Evolutionary conservation across 164 flowering plant species (phyloP), one percentile per base, ranked within the genome.

Genomic region (Paratinospora sagittata): DNA sequence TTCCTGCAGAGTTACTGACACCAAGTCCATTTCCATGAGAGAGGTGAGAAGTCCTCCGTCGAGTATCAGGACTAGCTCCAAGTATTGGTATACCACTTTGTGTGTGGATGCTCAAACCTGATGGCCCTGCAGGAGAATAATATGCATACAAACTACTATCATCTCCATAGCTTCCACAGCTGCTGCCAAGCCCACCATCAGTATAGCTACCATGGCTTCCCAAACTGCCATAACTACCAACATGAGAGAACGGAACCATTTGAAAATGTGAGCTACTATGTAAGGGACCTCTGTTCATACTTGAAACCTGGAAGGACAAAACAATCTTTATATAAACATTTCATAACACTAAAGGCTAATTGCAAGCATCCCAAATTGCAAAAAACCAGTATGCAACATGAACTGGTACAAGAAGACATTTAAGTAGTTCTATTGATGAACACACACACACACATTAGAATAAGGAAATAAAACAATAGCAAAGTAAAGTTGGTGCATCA

Each of bases 141-240:
- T 88, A 89, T 65, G 89, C 81, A 84, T 85, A 86, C 74, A 85
- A 73, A 73, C 79, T 82, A 69, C 73, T 79, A 66, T 78, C 81
- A 39, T 93, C 99, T 16, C 97, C 98, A 79, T 88, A 89, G 78
- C 98, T 91, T 71, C 98, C 98, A 76, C 86, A 91, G 81, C 99
- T 96, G 80, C 90, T 90, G 64, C 97, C 93, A 73, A 84, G 81
- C 45, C 84, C 91, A 73, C 86, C 75, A 68, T 96, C 99, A 78
- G 82, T 88, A 74, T 88, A 90, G 76, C 98, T 93, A 62, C 97
- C 96, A 82, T 91, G 82, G 78, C 98, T 96, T 79, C 99, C 98
- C 64, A 91, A 70, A 75, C 99, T 96, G 63, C 98, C 97, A 81
- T 89, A 96, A 77, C 97, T 96, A 81, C 86, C 82, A 5, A 88